Conservation (phyloP, 129 eudicot species). For the Pulicaria dysenterica region DNA sequence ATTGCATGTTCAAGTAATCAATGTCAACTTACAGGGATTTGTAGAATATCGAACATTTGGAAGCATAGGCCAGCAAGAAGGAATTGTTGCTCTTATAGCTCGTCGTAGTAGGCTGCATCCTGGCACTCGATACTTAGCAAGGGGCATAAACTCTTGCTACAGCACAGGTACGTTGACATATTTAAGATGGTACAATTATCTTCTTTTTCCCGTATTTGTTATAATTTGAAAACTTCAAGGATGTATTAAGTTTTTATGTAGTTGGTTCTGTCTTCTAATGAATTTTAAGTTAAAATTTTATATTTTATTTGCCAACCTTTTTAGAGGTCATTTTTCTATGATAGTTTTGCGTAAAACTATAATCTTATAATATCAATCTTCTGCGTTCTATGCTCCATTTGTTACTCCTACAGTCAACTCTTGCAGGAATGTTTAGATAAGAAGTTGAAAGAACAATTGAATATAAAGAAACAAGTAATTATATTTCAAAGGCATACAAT, state of each 20-base stretch:
- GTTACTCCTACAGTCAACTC: background rate
- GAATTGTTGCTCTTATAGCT: constrained; percentile 84
- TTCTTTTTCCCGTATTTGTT: background rate
- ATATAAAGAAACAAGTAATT: constrained; percentile 4
- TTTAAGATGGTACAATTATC: constrained; percentile 1
- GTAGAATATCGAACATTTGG: constrained; percentile 92
- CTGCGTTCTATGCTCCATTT: background rate
- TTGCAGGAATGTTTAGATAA: background rate
- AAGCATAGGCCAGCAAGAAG: constrained; percentile 87
- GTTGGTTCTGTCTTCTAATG: constrained; percentile 1
- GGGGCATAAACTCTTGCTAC: constrained; percentile 84
- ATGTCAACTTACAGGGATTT: constrained; percentile 66
- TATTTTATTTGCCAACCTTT: background rate
- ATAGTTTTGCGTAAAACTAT: background rate
- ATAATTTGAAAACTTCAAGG: constrained; percentile 6
- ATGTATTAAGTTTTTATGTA: background rate
- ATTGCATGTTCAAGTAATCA: constrained; percentile 33
- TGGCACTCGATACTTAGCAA: constrained; percentile 92
- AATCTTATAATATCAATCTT: constrained; percentile 8
- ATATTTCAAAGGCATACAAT: background rate
- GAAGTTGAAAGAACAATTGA: background rate
- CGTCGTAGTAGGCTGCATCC: constrained; percentile 98
- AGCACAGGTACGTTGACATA: constrained; percentile 67
- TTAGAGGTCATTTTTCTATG: background rate
- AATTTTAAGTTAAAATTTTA: background rate